phyloP scores from a whole-genome alignment of 169 alveolate genomes.

The Plasmodium falciparum region DNA sequence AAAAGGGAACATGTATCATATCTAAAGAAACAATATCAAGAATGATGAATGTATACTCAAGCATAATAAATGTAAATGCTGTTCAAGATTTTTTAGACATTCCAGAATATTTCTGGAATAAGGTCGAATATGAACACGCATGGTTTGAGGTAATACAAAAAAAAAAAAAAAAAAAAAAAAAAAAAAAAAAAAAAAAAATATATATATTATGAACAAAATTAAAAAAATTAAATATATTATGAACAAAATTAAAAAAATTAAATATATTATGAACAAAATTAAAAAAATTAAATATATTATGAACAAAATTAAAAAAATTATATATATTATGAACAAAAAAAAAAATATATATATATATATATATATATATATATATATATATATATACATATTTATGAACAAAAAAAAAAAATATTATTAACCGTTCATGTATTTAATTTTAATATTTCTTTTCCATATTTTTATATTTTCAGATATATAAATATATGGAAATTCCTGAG shows the following conservation, averaged over 20 bases:
- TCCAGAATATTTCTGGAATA: constrained; percentile 84
- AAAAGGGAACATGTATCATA: constrained; percentile 77
- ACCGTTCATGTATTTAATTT: neutral
- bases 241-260: too few species aligned
- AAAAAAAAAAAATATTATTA: neutral
- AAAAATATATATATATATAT: neutral
- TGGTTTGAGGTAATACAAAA: constrained; percentile 66
- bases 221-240: too few species aligned
- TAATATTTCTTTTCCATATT: neutral
- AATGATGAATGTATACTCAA: constrained; percentile 78
- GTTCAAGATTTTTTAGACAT: constrained; percentile 84
- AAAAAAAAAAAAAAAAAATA: too few species aligned
- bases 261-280: too few species aligned
- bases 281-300: too few species aligned
- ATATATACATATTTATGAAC: too few species aligned
- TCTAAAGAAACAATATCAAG: constrained; percentile 76
- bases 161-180: too few species aligned
- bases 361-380: too few species aligned
- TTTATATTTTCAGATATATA: constrained; percentile 34
- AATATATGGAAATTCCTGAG: constrained; percentile 76
- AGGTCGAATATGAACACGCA: constrained; percentile 60
- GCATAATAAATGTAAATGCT: constrained; percentile 80
- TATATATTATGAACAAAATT: too few species aligned
- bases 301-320: too few species aligned
- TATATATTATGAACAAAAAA: too few species aligned